Percentiles rank a stretch among this genome's conserved stretches.
These are phyloP conservation scores for Lippia alba DNA, from an alignment of 305 asterid genomes.

Conservation along the genomic window DNA sequence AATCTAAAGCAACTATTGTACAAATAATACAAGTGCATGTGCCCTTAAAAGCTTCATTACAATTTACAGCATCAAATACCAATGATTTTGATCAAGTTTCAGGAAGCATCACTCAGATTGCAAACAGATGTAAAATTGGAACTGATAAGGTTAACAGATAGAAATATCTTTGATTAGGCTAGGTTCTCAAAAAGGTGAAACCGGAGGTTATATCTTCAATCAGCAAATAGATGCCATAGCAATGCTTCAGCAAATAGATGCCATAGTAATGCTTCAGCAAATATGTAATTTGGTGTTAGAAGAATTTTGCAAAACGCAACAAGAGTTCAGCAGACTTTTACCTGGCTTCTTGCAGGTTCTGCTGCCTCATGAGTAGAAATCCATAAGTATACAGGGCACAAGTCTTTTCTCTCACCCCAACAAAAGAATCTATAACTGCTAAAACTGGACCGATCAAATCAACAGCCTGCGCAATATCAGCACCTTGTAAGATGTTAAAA, in stretches of 20 bases:
- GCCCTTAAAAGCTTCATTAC: too few relatives aligned
- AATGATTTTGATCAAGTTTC: too few relatives aligned
- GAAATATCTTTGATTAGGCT: too few relatives aligned
- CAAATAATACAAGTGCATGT: too few relatives aligned
- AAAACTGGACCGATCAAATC: conserved; percentile 89
- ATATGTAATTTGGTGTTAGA: conserved; percentile 23
- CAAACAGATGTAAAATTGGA: too few relatives aligned
- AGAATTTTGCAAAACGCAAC: conserved; percentile 23
- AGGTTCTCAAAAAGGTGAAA: not conserved
- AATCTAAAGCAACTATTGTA: too few relatives aligned
- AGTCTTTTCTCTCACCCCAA: conserved; percentile 92
- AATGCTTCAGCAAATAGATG: conserved; percentile 26
- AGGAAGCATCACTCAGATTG: too few relatives aligned
- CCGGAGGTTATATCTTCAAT: not conserved
- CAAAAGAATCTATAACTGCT: conserved; percentile 79
- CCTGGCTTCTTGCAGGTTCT: conserved; percentile 97
- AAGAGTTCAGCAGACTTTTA: conserved; percentile 32
- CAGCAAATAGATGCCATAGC: not conserved
- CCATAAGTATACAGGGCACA: conserved; percentile 80
- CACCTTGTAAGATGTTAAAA: conserved; percentile 32
- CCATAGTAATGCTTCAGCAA: conserved; percentile 22
- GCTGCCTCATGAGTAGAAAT: conserved; percentile 87
- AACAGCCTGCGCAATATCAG: conserved; percentile 65
- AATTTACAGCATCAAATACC: too few relatives aligned
- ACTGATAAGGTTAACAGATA: too few relatives aligned